Base-by-base conservation (phyloP, 2,329 filamentous ascomycete genomes). In the Colletotrichum sp. region DNA sequence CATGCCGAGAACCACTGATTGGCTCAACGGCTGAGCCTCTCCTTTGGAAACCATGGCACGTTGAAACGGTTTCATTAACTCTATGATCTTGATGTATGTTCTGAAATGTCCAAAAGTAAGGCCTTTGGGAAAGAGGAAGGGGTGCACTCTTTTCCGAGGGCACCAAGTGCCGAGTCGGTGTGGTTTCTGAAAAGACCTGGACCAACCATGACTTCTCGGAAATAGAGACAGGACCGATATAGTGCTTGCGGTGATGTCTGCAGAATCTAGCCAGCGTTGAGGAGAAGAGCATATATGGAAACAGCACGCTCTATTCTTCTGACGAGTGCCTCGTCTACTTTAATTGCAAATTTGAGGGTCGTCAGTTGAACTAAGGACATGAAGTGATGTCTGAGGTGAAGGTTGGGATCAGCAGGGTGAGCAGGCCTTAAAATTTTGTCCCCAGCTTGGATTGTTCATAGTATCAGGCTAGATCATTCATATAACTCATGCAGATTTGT, bases 261-360 rank as follows among this genome's bases (percentile, higher is more conserved):
- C 1, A 7, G 9, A 49, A n/a, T 12, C 10, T 49, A 12, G 5
- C 44, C 3, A 21, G 18, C 1, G 18, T 21, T 21, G 44, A 21
- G 18, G 1, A 4, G 18, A 12, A 49, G 10, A 21, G 44, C 18
- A 1, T 12, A 49, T 12, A 49, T 1, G 18, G 5, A 49, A 6
- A 1, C 18, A 21, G 1, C 9, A 21, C 9, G 1, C 18, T 21
- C n/a, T n/a, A 1, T 1, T n/a, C 5, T 49, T 49, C 18, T 21
- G 44, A 49, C 2, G 44, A 21, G 18, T 21, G 44, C 44, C 2
- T 1, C 18, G 39, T n/a, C 39, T 6, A 6, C 39, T 0, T 44
- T n/a, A 6, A 1, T 44, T 10, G 16, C 39, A 6, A 44, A n/a
- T 1, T 10, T 0, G 39, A 44, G 39, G 8, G 18, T 9, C 36